These are phyloP conservation scores for Psidium guajava DNA, from an alignment of 345 rosid genomes.

Conservation along the genomic window DNA sequence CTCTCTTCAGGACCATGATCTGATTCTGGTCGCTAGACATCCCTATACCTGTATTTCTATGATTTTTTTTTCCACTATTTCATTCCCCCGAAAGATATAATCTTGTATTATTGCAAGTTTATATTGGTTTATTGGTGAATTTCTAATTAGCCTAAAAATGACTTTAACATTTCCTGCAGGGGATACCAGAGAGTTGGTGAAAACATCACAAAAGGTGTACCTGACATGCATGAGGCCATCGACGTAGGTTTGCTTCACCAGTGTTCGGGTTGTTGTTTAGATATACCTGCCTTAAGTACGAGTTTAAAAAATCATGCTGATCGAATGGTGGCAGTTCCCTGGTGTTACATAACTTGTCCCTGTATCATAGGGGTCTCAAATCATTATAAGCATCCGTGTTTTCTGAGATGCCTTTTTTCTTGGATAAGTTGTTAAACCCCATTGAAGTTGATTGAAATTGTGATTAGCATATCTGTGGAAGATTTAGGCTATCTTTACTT, in stretches of 20 bases:
- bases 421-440: not conserved
- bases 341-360: not conserved
- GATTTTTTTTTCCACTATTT: not conserved
- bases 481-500: not conserved
- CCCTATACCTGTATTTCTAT: not conserved
- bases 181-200: constrained; percentile 82
- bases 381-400: not conserved
- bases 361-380: not conserved
- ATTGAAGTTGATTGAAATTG: not conserved
- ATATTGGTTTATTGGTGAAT: not conserved
- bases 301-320: not conserved
- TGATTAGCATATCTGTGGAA: not conserved
- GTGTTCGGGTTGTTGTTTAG: not conserved
- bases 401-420: not conserved
- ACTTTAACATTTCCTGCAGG: constrained; percentile 34
- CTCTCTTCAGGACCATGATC: not conserved
- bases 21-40: not conserved
- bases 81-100: not conserved
- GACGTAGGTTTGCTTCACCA: constrained; percentile 33
- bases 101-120: not conserved
- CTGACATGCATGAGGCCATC: constrained; percentile 79
- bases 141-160: not conserved
- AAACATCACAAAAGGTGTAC: constrained; percentile 72
- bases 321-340: not conserved
- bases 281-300: not conserved